Base-by-base conservation (phyloP, 2,329 filamentous ascomycete species). In the Cladosporium sp. region DNA sequence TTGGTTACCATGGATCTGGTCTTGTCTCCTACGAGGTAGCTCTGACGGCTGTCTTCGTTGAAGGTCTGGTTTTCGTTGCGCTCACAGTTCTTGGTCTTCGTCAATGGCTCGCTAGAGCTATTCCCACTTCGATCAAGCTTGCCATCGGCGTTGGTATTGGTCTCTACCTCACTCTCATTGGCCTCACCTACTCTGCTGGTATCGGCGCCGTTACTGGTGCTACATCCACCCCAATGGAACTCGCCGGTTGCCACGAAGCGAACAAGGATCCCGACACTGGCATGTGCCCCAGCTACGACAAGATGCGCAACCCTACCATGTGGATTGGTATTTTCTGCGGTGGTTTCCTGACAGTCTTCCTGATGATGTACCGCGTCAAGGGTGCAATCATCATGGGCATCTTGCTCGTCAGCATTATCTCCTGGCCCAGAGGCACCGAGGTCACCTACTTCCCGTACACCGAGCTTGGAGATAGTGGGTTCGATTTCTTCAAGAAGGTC, bases 321-420 rank as follows among this genome's bases (percentile, higher is more conserved):
- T 96, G 91, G 91, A 81, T 95, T 54, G 91, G 90, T 38, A 92
- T 95, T 66, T 94, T 95, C 78, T 89, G 88, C 65, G 90, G 90
- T 43, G 90, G 90, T 61, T 82, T 95, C 63, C 76, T 95, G 51
- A 95, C 90, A 1, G 87, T 87, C 34, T 76, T 94, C 64, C 77
- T 95, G 56, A 89, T 93, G 86, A 83, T 92, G 78, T 95, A 91
- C 73, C 86, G 90, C 19, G 84, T 95, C 73, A 93, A 93, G 76
- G 90, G 90, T 59, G 91, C 91, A 59, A 88, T 96, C 67, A 92
- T 95, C 67, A 82, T 84, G 37, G 91, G 91, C 38, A 94, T 95
- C 63, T 72, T 92, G 25, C 83, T 95, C 25, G 90, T 95, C 59
- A 91, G 88, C 63, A 88, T 95, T 74, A 91, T 94, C 72, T 95